Percentiles rank a stretch among this genome's conserved stretches.
phyloP scores from a whole-genome alignment of 306 rosid genomes.

The Astragalus membranaceus region DNA sequence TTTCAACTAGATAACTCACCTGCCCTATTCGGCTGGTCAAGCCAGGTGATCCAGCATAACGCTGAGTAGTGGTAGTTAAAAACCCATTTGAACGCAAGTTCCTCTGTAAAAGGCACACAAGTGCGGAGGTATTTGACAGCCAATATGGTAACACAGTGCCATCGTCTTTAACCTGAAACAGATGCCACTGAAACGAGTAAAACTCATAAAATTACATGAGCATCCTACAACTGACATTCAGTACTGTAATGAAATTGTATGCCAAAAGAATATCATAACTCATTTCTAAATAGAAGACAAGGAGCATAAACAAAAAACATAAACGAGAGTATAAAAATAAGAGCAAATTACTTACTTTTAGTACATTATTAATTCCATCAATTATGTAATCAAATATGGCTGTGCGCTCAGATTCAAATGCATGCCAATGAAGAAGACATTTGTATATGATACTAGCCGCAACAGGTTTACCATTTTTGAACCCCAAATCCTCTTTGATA shows the following conservation, averaged over 20 bases:
- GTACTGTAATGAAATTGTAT: background rate
- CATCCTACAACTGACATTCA: background rate
- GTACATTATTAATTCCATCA: conserved; percentile 71
- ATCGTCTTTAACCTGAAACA: conserved; percentile 79
- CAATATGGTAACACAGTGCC: conserved; percentile 67
- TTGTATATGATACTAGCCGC: conserved; percentile 83
- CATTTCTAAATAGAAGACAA: conserved; percentile 9
- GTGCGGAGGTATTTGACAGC: conserved; percentile 87
- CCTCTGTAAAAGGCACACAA: conserved; percentile 86
- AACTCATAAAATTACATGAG: conserved; percentile 7
- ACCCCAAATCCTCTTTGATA: conserved; percentile 81
- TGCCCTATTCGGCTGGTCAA: conserved; percentile 62
- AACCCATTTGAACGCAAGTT: conserved; percentile 79
- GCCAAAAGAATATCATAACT: background rate
- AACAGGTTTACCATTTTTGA: conserved; percentile 75
- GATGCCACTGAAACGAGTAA: background rate
- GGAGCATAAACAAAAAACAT: background rate
- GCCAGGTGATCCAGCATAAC: conserved; percentile 72
- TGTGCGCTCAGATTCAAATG: conserved; percentile 94
- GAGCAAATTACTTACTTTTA: conserved; percentile 52
- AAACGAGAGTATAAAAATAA: background rate
- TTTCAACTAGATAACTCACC: conserved; percentile 40
- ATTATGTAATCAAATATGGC: conserved; percentile 85
- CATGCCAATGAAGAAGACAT: conserved; percentile 97
- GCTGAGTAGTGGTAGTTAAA: conserved; percentile 56